Evolutionary conservation across 371 early-diverging fungal species (phyloP), one percentile per base, ranked within the genome.

Genomic region (Catenaria anguillulae): DNA sequence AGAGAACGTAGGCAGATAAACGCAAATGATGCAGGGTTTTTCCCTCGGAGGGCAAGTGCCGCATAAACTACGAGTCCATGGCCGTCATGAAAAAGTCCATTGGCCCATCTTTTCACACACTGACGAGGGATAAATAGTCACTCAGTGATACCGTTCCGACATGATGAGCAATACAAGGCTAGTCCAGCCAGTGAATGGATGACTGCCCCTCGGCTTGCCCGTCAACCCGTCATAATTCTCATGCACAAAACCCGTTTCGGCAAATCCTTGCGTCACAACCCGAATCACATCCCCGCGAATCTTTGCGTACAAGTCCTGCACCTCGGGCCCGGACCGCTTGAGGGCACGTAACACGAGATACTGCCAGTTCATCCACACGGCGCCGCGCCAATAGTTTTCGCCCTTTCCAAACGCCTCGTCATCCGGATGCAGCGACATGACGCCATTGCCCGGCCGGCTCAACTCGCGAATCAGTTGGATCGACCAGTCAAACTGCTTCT

Each of bases 151-250:
- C 40, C 62, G 60, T 46, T 85, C 85, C 1, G 78, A 72, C 83
- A 96, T 93, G 58, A 92, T 88, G 43, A 88, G 72, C 37, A 86
- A 70, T 10, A 92, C 76, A 59, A 92, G 76, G 60, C 91, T 75
- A 0, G 90, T 89, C 97, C 97, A 96, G 15, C 97, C 97, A 12
- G 93, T 93, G 64, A 96, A 96, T 40, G 95, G 97, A 72, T 92
- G 92, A 55, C 88, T 85, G 45, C 89, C 76, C 61, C 81, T 72
- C 4, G 94, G 93, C 33, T 77, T 60, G n/a, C 97, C 97, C 58
- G 76, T 80, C 31, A 70, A 66, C 19, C 81, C 79, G n/a, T 81
- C 79, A 71, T 94, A 96, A 69, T 93, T 92, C 70, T 96, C 94
- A 90, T 90, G 93, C 24, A 90, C 81, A 71, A 82, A 92, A 21